Evolutionary conservation across 139 green algal species (phyloP).

Genomic region (Chlorella sorokiniana): DNA sequence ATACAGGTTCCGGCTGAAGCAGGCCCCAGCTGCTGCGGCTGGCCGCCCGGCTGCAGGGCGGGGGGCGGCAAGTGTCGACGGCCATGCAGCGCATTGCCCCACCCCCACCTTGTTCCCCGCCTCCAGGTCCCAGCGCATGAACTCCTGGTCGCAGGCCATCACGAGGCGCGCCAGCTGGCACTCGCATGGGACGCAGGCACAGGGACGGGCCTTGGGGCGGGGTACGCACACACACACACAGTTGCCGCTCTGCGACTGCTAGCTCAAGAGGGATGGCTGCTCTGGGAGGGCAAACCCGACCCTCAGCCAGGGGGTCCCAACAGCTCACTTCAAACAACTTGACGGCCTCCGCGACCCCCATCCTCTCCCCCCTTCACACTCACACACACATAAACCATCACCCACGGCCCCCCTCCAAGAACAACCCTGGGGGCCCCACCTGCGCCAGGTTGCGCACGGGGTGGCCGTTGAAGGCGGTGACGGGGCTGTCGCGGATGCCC

Average conservation of each 20-base stretch:
- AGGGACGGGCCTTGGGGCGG: not conserved
- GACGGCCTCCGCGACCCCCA: too few species aligned
- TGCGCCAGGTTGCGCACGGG: constrained; percentile 70
- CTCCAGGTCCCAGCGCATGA: constrained; percentile 81
- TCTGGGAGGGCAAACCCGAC: too few species aligned
- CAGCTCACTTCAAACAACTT: too few species aligned
- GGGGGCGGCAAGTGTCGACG: not conserved
- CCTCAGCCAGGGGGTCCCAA: too few species aligned
- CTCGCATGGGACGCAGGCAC: not conserved
- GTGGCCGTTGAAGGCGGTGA: constrained; percentile 74
- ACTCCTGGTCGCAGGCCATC: constrained; percentile 38
- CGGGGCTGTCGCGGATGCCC: constrained; percentile 14
- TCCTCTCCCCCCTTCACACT: too few species aligned
- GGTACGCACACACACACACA: not conserved
- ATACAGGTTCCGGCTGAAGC: too few species aligned
- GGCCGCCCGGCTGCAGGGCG: not conserved
- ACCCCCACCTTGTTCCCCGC: constrained; percentile 49
- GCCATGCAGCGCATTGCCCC: not conserved
- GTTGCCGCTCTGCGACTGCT: not conserved
- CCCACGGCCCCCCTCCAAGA: too few species aligned
- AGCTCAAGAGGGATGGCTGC: too few species aligned
- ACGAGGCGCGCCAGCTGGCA: constrained; percentile 74
- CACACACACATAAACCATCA: not conserved
- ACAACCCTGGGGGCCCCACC: not conserved
- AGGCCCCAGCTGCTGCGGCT: too few species aligned